Conservation (phyloP, 768 basidiomycete genomes). For the Strobilomyces confusus region DNA sequence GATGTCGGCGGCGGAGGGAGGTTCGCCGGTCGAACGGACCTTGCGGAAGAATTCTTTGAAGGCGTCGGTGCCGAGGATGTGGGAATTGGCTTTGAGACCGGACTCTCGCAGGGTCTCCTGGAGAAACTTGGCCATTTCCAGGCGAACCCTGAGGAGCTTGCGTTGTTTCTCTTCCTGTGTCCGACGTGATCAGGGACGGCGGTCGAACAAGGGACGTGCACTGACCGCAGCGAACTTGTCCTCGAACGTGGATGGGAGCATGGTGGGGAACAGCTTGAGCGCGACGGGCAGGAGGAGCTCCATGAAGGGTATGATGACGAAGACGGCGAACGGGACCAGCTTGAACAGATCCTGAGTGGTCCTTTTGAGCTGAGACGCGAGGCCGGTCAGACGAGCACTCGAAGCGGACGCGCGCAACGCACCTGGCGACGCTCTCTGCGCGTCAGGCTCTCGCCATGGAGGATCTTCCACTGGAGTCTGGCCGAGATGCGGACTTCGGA, state of each 20-base stretch:
- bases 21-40: constrained; percentile 93
- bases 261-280: constrained; percentile 95
- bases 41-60: constrained; percentile 99
- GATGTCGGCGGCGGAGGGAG: constrained; percentile 82
- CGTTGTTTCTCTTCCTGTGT: constrained; percentile 92
- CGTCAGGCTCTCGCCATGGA: constrained; percentile 88
- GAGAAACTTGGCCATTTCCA: constrained; percentile 99
- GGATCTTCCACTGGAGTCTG: constrained; percentile 85
- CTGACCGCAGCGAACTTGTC: constrained; percentile 91
- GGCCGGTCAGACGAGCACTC: constrained; percentile 1
- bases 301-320: constrained; percentile 97
- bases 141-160: constrained; percentile 87
- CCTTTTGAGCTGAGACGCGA: constrained; percentile 63
- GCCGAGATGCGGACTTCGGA: constrained; percentile 90
- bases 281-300: constrained; percentile 94
- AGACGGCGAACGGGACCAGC: constrained; percentile 92
- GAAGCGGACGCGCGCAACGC: constrained; percentile 12
- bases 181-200: not conserved
- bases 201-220: not conserved
- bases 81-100: constrained; percentile 85
- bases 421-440: constrained; percentile 93
- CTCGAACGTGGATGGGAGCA: constrained; percentile 97
- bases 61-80: constrained; percentile 90
- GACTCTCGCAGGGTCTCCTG: constrained; percentile 96
- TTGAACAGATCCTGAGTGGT: constrained; percentile 92